Conservation (phyloP, 306 rosid species). For the Cyamopsis tetragonoloba region DNA sequence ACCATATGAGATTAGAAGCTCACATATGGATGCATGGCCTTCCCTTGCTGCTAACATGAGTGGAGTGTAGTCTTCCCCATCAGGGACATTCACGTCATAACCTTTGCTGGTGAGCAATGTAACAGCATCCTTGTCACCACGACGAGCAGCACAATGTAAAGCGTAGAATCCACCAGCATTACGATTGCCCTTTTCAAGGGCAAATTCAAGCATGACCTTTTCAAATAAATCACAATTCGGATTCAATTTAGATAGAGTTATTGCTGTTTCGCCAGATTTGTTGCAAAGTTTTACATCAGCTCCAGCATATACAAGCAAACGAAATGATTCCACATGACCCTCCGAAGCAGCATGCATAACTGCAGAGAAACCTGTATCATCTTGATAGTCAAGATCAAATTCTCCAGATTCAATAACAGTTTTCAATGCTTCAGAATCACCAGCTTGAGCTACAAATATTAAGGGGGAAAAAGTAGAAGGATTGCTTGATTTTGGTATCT, state of each 20-base stretch:
- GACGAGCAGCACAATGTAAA: constrained; percentile 85
- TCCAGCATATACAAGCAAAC: constrained; percentile 78
- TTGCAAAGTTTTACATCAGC: constrained; percentile 73
- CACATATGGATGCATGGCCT: constrained; percentile 66
- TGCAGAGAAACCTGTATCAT: constrained; percentile 68
- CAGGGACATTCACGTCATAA: constrained; percentile 71
- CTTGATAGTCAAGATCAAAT: constrained; percentile 65
- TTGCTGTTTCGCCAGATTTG: constrained; percentile 72
- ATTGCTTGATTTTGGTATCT: constrained; percentile 59
- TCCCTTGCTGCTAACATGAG: constrained; percentile 93
- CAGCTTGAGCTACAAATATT: constrained; percentile 58
- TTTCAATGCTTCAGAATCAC: constrained; percentile 71
- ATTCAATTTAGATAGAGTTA: constrained; percentile 51
- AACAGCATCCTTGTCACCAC: constrained; percentile 73
- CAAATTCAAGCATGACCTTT: constrained; percentile 83
- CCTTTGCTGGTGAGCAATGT: constrained; percentile 65
- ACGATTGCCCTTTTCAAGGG: constrained; percentile 73
- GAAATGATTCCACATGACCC: constrained; percentile 77
- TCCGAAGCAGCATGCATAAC: constrained; percentile 70
- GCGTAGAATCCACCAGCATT: constrained; percentile 77
- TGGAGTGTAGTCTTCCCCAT: constrained; percentile 79
- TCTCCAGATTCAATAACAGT: constrained; percentile 51
- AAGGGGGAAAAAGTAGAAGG: constrained; percentile 56
- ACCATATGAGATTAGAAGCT: constrained; percentile 61
- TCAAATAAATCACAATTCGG: constrained; percentile 65